Evolutionary conservation across 306 rosid species (phyloP), one percentile per base, ranked within the genome.

Genomic region (Ormosia emarginata): DNA sequence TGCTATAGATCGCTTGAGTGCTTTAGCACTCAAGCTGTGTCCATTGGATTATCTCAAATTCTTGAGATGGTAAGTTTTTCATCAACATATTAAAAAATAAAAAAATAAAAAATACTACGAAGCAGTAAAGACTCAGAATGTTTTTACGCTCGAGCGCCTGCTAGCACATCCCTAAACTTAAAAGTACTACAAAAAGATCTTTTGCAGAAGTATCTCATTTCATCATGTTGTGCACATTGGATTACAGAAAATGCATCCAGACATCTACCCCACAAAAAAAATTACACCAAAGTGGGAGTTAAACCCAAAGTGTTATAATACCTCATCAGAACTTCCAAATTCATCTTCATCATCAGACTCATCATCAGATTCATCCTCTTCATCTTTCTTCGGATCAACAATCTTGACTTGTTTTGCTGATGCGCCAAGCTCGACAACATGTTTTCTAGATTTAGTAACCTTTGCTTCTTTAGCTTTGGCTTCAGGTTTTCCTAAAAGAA

Each of bases 351-450:
- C 74, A 18, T 43, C 86, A 50, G 55, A 2, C 3, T 83, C 89
- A 68, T 77, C 87, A 15, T 80, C 82, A 2, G 70, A 89, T 2
- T 86, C 85, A 8, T 79, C 84, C 34, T 81, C 89, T 3, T 83
- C 87, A 3, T 71, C 90, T 78, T 87, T 86, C 84, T 36, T 85
- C 5, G 93, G 91, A 32, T 70, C 94, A 17, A 61, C 80, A 72
- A 85, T 67, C 33, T 86, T 93, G 40, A 73, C 91, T 47, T 86
- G 81, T 55, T 91, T 90, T 41, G 80, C 78, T 18, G 88, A 59
- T 36, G 84, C 30, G n/a, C 75, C 81, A 50, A 1, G 1, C 67
- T 80, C 71, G 2, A 70, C 65, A 77, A 57, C 71, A 73, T 64
- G 57, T 50, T 69, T 39, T 32, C 78, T 87, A n/a, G 86, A 8